phyloP scores from a whole-genome alignment of 345 rosid species.

The Brassica cretica region DNA sequence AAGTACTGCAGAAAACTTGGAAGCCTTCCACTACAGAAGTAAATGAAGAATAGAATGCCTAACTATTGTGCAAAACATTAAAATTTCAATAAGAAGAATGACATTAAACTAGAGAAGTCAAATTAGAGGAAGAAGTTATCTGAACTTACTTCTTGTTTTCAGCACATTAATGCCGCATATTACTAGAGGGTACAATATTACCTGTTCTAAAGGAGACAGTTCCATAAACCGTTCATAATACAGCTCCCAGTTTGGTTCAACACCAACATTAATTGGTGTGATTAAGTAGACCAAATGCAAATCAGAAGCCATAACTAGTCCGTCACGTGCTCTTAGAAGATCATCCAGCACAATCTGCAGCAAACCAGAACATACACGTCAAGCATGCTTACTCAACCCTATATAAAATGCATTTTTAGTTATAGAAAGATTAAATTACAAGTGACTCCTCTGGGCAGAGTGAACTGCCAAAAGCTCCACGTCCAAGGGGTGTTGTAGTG shows the following conservation, averaged over 20 bases:
- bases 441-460: conserved; percentile 98
- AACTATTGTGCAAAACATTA: background rate
- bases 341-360: conserved; percentile 90
- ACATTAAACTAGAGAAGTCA: conserved; percentile 6
- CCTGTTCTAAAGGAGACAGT: conserved; percentile 87
- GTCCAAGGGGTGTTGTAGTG: conserved; percentile 85
- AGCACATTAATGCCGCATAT: conserved; percentile 8
- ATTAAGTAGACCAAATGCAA: conserved; percentile 89
- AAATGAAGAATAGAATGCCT: background rate
- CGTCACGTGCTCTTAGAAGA: conserved; percentile 95
- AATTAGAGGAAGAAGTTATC: conserved; percentile 7
- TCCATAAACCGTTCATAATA: conserved; percentile 88
- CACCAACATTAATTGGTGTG: conserved; percentile 89
- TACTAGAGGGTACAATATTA: conserved; percentile 34
- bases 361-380: conserved; percentile 33
- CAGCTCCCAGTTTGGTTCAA: conserved; percentile 96
- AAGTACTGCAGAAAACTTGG: conserved; percentile 6
- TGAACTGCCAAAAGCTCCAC: conserved; percentile 98
- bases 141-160: conserved; percentile 17
- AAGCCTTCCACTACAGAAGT: background rate
- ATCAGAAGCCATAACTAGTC: conserved; percentile 95
- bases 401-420: background rate
- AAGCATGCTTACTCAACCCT: conserved; percentile 23
- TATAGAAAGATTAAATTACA: conserved; percentile 47
- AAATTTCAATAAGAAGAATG: conserved; percentile 9